phyloP scores from a whole-genome alignment of 2,329 filamentous ascomycete species.

The Dactylonectria macrodidyma region DNA sequence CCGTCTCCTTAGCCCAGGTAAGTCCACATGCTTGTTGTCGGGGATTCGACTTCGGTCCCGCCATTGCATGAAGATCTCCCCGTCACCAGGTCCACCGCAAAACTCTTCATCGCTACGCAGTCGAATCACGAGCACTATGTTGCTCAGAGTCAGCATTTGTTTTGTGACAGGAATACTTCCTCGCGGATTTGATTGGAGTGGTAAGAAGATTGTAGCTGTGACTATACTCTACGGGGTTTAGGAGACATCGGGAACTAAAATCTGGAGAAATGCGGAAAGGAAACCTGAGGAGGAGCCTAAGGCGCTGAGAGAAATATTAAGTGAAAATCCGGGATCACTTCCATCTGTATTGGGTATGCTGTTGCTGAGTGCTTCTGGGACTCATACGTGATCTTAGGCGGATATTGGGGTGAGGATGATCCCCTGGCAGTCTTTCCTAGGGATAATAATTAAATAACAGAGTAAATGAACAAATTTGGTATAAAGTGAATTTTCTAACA shows the following conservation, averaged over 20 bases:
- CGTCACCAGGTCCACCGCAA: not conserved
- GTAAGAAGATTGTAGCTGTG: constrained; percentile 1
- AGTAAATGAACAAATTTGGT: not conserved
- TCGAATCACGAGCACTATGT: not conserved
- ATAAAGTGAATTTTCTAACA: not conserved
- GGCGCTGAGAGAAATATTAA: not conserved
- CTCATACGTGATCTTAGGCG: not conserved
- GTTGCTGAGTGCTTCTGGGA: not conserved
- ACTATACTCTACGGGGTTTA: constrained; percentile 12
- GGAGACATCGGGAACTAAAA: constrained; percentile 18
- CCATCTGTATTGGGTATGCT: not conserved
- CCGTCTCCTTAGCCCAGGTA: not conserved
- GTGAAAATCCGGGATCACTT: not conserved
- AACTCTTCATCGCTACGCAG: not conserved
- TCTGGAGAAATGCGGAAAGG: constrained; percentile 21
- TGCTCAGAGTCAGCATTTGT: not conserved
- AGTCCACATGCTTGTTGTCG: not conserved
- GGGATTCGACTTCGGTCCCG: not conserved
- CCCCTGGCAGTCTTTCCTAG: not conserved
- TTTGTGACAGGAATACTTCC: not conserved
- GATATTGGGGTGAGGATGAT: not conserved
- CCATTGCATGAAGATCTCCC: not conserved
- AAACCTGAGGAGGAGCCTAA: constrained; percentile 22
- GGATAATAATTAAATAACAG: not conserved
- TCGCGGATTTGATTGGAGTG: not conserved